phyloP scores from a whole-genome alignment of 768 basidiomycete species.

The Boletellus sp. region DNA sequence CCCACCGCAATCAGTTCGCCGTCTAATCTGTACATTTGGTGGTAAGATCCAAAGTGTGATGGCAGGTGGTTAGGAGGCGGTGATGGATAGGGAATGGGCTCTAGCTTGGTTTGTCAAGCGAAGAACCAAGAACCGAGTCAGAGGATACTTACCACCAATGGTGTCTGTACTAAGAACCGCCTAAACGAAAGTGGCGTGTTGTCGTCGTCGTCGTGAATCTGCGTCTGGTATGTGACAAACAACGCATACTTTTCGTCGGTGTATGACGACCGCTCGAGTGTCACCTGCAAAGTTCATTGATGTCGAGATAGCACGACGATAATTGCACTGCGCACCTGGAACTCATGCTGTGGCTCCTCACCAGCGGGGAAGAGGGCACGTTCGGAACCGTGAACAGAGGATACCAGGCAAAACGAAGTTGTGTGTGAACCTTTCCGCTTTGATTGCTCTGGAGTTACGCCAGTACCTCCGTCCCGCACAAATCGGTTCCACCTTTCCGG shows the following conservation, averaged over 20 bases:
- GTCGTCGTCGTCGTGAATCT: constrained; percentile 69
- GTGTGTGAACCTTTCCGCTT: constrained; percentile 10
- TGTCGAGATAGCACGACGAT: not conserved
- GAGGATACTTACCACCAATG: constrained; percentile 54
- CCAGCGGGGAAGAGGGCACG: constrained; percentile 26
- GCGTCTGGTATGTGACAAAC: constrained; percentile 70
- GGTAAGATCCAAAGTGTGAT: constrained; percentile 83
- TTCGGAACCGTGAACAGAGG: constrained; percentile 59
- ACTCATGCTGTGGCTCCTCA: constrained; percentile 44
- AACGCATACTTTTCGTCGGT: constrained; percentile 79
- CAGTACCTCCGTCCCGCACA: constrained; percentile 36
- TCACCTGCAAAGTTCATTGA: constrained; percentile 46
- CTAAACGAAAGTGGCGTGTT: constrained; percentile 53
- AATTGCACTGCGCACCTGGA: constrained; percentile 45
- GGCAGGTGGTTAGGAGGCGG: constrained; percentile 59
- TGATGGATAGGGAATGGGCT: constrained; percentile 56
- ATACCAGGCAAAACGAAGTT: constrained; percentile 38
- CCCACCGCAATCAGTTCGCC: constrained; percentile 78
- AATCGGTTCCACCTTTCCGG: constrained; percentile 67
- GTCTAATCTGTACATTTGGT: constrained; percentile 84
- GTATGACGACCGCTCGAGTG: constrained; percentile 71
- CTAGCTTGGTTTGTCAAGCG: constrained; percentile 37
- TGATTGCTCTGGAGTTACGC: not conserved
- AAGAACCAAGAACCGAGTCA: not conserved
- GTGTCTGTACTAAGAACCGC: constrained; percentile 76